Evolutionary conservation across 1,139 yeast species (phyloP).

Genomic region (Diutina scorzettiae): DNA sequence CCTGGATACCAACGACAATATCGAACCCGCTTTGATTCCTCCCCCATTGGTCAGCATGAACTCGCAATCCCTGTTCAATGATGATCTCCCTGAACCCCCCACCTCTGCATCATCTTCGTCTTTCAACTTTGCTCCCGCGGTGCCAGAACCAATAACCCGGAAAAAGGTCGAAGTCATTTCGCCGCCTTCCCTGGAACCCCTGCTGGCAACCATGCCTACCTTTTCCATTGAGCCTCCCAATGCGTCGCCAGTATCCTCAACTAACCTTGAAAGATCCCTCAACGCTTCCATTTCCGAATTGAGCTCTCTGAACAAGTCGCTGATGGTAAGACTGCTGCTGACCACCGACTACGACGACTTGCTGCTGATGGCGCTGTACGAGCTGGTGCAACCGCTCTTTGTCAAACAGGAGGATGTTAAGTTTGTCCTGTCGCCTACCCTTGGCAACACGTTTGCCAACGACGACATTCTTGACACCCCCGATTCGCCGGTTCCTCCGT

Average conservation of each 20-base stretch:
- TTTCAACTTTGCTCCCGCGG: too few species aligned
- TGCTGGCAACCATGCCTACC: too few species aligned
- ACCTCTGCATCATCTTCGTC: background rate
- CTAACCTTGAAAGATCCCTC: background rate
- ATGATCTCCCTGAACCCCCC: too few species aligned
- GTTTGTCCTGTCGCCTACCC: background rate
- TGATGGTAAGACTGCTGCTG: background rate
- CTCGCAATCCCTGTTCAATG: too few species aligned
- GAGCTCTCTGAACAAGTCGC: background rate
- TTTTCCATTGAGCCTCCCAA: too few species aligned
- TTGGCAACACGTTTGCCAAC: background rate
- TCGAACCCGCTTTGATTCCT: too few species aligned
- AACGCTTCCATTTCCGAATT: background rate
- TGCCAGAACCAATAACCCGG: too few species aligned
- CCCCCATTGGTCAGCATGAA: too few species aligned
- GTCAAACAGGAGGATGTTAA: constrained; percentile 1
- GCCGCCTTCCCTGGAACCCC: too few species aligned
- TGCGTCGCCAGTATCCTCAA: too few species aligned
- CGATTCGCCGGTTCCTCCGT: background rate
- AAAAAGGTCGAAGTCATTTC: too few species aligned
- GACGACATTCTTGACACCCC: background rate
- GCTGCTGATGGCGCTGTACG: constrained; percentile 3
- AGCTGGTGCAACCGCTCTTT: constrained; percentile 3
- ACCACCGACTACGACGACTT: constrained; percentile 3
- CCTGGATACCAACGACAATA: too few species aligned